These are phyloP conservation scores for Boletus rubropictus DNA, from an alignment of 768 basidiomycete species.

Conservation along the genomic window DNA sequence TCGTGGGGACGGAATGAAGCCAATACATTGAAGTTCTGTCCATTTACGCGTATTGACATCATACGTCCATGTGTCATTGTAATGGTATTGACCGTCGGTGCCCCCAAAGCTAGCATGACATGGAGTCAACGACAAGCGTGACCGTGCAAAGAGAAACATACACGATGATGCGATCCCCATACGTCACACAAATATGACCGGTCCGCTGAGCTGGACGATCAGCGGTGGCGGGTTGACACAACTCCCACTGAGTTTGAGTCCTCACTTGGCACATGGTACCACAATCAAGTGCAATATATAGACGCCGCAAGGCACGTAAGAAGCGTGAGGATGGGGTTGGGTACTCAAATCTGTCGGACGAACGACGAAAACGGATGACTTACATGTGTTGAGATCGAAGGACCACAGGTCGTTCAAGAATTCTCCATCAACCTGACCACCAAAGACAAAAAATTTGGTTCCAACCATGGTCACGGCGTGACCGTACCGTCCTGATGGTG, in stretches of 20 bases:
- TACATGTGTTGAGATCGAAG: conserved; percentile 92
- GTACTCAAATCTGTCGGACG: neutral
- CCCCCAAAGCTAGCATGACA: conserved; percentile 76
- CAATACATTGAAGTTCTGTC: conserved; percentile 93
- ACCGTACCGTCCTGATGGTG: conserved; percentile 88
- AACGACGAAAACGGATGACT: conserved; percentile 27
- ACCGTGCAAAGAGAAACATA: conserved; percentile 37
- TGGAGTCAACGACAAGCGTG: conserved; percentile 11
- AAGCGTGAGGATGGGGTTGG: neutral
- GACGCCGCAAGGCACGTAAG: neutral
- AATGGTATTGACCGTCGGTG: conserved; percentile 97
- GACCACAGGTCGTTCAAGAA: conserved; percentile 95
- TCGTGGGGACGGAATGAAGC: conserved; percentile 90
- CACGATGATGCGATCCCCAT: conserved; percentile 80
- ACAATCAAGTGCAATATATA: conserved; percentile 1
- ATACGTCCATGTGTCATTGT: conserved; percentile 98
- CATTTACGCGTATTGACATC: conserved; percentile 75
- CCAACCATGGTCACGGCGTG: conserved; percentile 93
- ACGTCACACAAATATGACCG: conserved; percentile 84
- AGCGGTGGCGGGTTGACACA: conserved; percentile 54
- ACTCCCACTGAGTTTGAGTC: conserved; percentile 79
- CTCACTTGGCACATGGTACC: conserved; percentile 45
- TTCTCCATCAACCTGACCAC: conserved; percentile 91
- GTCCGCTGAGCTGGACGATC: conserved; percentile 78
- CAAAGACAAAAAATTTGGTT: conserved; percentile 90